phyloP scores from a whole-genome alignment of 352 stramenopile species.

The Globisporangium echinulatum region DNA sequence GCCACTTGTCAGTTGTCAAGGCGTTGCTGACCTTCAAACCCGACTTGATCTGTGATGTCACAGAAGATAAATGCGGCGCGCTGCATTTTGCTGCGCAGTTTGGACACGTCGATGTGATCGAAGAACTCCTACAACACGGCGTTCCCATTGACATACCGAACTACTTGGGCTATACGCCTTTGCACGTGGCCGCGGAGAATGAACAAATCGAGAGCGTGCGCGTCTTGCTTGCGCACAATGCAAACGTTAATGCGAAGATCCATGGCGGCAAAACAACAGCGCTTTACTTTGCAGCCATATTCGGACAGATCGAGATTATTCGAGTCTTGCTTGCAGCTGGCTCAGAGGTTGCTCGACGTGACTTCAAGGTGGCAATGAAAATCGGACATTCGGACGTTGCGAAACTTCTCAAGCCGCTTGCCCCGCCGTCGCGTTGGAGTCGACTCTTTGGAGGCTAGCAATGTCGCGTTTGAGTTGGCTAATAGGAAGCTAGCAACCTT shows the following conservation, averaged over 20 bases:
- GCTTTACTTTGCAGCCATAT: no score
- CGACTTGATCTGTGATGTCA: background rate
- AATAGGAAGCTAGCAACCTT: no score
- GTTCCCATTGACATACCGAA: background rate
- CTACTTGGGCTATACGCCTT: background rate
- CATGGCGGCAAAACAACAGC: no score
- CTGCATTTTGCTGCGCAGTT: background rate
- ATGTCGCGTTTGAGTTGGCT: no score
- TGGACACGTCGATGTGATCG: background rate
- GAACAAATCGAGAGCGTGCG: background rate
- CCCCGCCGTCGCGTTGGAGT: no score
- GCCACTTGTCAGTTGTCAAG: background rate
- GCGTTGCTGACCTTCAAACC: background rate
- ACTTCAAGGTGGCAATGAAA: no score
- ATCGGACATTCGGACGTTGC: no score
- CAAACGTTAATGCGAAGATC: background rate
- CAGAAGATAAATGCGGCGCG: background rate
- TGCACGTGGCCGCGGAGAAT: background rate
- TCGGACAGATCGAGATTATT: no score
- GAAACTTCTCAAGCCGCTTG: no score
- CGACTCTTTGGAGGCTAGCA: no score
- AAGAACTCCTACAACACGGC: background rate
- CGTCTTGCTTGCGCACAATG: background rate
- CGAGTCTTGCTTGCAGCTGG: no score
- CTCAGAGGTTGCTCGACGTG: no score